Evolutionary conservation across 2,329 filamentous ascomycete species (phyloP).

Genomic region (Colletotrichum sp.): DNA sequence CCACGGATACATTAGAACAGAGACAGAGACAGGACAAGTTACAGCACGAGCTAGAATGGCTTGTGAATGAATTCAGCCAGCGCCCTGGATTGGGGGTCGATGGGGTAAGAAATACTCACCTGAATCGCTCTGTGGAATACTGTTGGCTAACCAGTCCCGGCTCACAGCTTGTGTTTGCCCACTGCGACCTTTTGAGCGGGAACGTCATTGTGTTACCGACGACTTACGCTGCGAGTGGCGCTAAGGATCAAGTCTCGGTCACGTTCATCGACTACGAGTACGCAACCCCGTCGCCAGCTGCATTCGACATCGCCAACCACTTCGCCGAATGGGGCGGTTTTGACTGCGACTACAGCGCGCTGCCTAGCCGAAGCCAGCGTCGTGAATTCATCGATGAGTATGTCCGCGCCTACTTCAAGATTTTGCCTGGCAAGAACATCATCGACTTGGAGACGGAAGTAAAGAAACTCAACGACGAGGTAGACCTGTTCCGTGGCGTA

Average conservation of each 20-base stretch:
- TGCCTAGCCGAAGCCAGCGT: constrained; percentile 80
- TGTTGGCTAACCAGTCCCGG: not conserved
- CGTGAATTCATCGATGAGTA: constrained; percentile 86
- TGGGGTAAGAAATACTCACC: constrained; percentile 60
- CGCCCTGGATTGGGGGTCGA: constrained; percentile 77
- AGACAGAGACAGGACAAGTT: constrained; percentile 69
- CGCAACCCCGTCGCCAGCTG: constrained; percentile 89
- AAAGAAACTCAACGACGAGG: constrained; percentile 74
- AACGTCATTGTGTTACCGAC: constrained; percentile 86
- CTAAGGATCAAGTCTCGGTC: constrained; percentile 57
- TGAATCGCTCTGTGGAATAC: not conserved
- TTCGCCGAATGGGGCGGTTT: constrained; percentile 99
- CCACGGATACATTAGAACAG: constrained; percentile 73
- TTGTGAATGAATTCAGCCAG: constrained; percentile 75
- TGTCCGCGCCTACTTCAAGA: constrained; percentile 72
- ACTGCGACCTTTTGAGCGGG: constrained; percentile 94
- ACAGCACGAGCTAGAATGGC: constrained; percentile 74
- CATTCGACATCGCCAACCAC: constrained; percentile 97
- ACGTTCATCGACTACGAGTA: constrained; percentile 99
- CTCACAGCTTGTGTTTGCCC: constrained; percentile 81
- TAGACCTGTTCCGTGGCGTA: constrained; percentile 86
- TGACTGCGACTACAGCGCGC: constrained; percentile 85
- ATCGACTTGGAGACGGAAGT: constrained; percentile 66
- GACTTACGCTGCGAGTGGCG: constrained; percentile 31
- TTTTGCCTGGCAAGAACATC: constrained; percentile 46